Conservation (phyloP, 2,329 filamentous ascomycete genomes). For the Lithohypha guttulata region DNA sequence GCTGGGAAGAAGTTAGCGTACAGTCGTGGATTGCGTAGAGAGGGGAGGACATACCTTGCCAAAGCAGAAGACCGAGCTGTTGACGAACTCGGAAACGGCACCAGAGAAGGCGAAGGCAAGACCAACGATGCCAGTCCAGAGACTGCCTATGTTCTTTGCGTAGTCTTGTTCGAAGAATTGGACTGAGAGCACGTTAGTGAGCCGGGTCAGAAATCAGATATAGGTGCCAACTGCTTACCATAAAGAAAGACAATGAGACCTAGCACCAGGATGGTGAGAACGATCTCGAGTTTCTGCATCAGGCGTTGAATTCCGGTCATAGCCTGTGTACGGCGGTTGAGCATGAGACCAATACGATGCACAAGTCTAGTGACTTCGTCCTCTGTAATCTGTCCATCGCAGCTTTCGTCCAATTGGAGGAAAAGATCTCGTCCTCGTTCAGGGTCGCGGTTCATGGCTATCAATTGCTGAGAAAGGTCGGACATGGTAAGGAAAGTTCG, state of each 20-base stretch:
- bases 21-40: too few relatives aligned
- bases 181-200: neutral
- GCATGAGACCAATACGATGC: slow-evolving; percentile 1
- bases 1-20: too few relatives aligned
- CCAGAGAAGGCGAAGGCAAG: slow-evolving; percentile 23
- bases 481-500: neutral
- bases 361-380: slow-evolving; percentile 7
- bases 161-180: slow-evolving; percentile 2
- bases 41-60: too few relatives aligned
- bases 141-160: neutral
- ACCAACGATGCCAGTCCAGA: slow-evolving; percentile 11
- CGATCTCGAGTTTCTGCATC: slow-evolving; percentile 6
- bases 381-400: slow-evolving; percentile 3
- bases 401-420: slow-evolving; percentile 2
- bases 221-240: slow-evolving; percentile 2
- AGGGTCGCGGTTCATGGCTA: slow-evolving; percentile 7
- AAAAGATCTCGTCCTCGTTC: slow-evolving; percentile 4
- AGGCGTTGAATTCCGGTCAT: slow-evolving; percentile 2
- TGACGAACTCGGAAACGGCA: slow-evolving; percentile 22
- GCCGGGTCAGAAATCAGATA: too few relatives aligned
- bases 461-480: slow-evolving; percentile 1
- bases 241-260: slow-evolving; percentile 8
- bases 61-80: slow-evolving; percentile 23
- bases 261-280: slow-evolving; percentile 4
- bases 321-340: slow-evolving; percentile 3